Evolutionary conservation across 768 basidiomycete species (phyloP), one percentile per base, ranked within the genome.

Genomic region (Termitomyces sp.): DNA sequence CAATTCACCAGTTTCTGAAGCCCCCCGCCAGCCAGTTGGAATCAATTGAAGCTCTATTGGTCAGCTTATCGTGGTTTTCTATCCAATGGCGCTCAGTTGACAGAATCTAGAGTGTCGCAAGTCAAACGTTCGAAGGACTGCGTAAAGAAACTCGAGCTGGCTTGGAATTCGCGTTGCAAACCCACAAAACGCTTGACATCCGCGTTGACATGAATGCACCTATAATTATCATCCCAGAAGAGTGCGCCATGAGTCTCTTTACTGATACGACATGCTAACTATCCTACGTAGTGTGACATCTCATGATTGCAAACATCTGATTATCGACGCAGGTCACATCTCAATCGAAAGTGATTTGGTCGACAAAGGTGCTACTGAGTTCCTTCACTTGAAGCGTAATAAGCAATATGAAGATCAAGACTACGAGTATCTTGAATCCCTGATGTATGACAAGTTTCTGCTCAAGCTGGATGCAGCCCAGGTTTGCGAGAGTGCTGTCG

Each of bases 121-220:
- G 91, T 64, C 85, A 94, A 69, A 98, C 95, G 0, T 77, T 99
- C 2, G 96, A 98, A 69, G 95, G 92, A 5, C 75, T 99, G 28
- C 82, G 95, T 58, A 94, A 94, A 68, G 95, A 98, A 69, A 98
- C 97, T 7, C 77, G 97, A 55, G 92, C 93, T 0, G 94, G 97
- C 16, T 77, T 99, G 55, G 96, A 98, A 75, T 89, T 89, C 73
- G 96, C 96, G 0, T 74, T 99, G 50, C 88, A 95, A 71, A 87
- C 85, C 16, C 95, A 97, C 79, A 96, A 94, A 78, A 98, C 97
- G 1, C 79, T 98, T 47, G 95, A 98, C 70, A 79, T 99, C n/a
- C 91, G 93, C 64, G 84, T 99, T 75, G 95, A 99, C 67, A 82
- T 99, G 80, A 92, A 96, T 66, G 94, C 97, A 0, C 97, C 97